A percentile compares a stretch with the other conserved stretches of the same genome.
Evolutionary conservation across 306 rosid genomes (phyloP).

Genomic region (Quercus rubra): DNA sequence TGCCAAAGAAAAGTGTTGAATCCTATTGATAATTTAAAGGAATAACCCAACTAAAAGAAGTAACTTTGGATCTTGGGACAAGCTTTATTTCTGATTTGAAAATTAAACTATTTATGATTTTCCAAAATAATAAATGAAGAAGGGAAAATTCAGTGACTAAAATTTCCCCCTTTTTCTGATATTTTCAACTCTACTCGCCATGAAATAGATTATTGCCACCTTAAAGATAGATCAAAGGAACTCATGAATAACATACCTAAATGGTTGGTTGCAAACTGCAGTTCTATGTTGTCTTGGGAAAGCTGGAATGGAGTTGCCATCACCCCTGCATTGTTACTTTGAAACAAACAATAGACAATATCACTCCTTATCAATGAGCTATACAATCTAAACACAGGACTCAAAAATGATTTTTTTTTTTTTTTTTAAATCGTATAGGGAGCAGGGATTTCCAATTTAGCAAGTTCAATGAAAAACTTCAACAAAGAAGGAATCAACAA

Average conservation of each 20-base stretch:
- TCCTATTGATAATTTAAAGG: not conserved
- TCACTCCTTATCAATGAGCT: constrained; percentile 1
- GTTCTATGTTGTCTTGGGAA: constrained; percentile 64
- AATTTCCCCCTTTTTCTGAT: not conserved
- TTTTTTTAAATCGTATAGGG: not conserved
- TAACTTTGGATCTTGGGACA: not conserved
- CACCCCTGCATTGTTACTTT: constrained; percentile 84
- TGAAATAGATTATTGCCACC: not conserved
- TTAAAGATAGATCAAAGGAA: not conserved
- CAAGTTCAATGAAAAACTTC: not conserved
- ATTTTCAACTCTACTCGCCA: not conserved
- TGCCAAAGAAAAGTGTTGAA: not conserved
- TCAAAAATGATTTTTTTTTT: not conserved
- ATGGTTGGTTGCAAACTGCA: constrained; percentile 87
- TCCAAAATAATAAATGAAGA: not conserved
- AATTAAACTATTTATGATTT: not conserved
- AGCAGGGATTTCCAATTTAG: not conserved
- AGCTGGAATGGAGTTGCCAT: constrained; percentile 74
- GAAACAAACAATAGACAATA: constrained; percentile 22
- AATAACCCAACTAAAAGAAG: not conserved
- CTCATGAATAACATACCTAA: constrained; percentile 38
- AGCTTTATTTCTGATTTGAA: not conserved
- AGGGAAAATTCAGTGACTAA: not conserved
- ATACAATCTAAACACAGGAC: not conserved
- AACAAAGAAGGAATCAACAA: not conserved